These are phyloP conservation scores for Cutaneotrichosporon sp. DNA, from an alignment of 1,284 basidiomycete genomes.

Conservation along the genomic window DNA sequence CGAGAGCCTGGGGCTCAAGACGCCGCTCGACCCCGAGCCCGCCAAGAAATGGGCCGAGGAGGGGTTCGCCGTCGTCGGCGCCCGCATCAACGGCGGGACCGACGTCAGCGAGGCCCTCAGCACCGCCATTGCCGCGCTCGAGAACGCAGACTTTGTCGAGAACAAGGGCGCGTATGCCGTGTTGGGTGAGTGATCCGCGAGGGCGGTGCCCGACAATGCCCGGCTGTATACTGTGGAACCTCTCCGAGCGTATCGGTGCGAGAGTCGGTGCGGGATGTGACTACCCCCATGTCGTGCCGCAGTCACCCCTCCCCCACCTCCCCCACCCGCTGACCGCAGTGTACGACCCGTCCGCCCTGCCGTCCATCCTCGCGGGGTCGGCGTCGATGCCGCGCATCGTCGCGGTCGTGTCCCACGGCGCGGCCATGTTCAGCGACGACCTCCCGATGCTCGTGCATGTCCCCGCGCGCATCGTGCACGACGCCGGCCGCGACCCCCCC, in stretches of 20 bases:
- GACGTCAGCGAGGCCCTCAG: conserved; percentile 18
- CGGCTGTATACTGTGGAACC: too few species aligned
- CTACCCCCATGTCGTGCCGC: background rate
- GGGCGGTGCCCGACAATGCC: too few species aligned
- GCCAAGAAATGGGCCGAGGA: conserved; percentile 30
- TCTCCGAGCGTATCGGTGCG: background rate
- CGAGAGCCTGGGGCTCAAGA: conserved; percentile 6
- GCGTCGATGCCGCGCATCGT: conserved; percentile 8
- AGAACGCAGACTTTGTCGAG: conserved; percentile 12
- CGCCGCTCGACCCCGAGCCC: conserved; percentile 27
- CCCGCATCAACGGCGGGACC: conserved; percentile 14
- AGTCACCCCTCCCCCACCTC: background rate
- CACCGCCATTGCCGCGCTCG: conserved; percentile 20
- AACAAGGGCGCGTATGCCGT: conserved; percentile 14
- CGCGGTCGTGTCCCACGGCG: conserved; percentile 23
- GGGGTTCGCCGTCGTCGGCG: conserved; percentile 24
- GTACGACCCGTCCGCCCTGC: conserved; percentile 24
- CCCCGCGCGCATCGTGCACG: conserved; percentile 9
- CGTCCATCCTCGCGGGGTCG: conserved; percentile 16
- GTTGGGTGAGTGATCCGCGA: conserved; percentile 16
- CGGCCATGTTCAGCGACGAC: conserved; percentile 10
- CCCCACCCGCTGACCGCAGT: conserved; percentile 18
- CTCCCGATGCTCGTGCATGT: conserved; percentile 20
- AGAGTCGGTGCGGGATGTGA: background rate
- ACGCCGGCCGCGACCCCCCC: background rate